These are phyloP conservation scores for Vigna radiata DNA, from an alignment of 306 rosid genomes.

Conservation along the genomic window DNA sequence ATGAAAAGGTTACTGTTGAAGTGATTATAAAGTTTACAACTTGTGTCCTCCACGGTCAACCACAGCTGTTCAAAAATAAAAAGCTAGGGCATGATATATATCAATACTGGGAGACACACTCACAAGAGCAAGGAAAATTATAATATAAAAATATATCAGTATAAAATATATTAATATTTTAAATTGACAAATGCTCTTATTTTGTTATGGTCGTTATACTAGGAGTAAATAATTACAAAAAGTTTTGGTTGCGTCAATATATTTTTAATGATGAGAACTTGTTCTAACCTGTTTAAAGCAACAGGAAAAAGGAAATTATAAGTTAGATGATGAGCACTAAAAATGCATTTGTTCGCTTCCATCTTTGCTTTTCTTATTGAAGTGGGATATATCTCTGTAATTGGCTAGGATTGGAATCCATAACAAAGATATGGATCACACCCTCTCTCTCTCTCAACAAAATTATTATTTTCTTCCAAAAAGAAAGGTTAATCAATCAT, in stretches of 20 bases:
- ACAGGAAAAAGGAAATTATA: background rate
- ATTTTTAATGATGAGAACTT: background rate
- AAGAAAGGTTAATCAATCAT: background rate
- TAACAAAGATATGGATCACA: constrained; percentile 40
- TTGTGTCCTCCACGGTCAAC: too few species aligned
- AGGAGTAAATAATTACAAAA: background rate
- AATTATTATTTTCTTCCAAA: constrained; percentile 38
- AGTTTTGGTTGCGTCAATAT: background rate
- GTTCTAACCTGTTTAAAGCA: constrained; percentile 20
- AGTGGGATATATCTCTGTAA: constrained; percentile 27
- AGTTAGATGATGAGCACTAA: constrained; percentile 16
- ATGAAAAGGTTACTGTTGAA: too few species aligned
- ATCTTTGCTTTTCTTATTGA: constrained; percentile 32
- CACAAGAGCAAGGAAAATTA: too few species aligned
- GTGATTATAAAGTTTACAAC: too few species aligned
- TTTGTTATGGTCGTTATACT: too few species aligned
- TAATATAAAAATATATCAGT: too few species aligned
- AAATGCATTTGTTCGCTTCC: constrained; percentile 35
- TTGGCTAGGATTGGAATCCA: constrained; percentile 42
- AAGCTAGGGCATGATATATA: too few species aligned
- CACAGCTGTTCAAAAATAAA: too few species aligned
- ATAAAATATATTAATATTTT: too few species aligned
- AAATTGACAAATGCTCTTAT: too few species aligned
- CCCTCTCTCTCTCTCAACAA: constrained; percentile 24
- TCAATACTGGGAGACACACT: too few species aligned